Conservation (phyloP, 345 rosid species). For the Linum tenue region DNA sequence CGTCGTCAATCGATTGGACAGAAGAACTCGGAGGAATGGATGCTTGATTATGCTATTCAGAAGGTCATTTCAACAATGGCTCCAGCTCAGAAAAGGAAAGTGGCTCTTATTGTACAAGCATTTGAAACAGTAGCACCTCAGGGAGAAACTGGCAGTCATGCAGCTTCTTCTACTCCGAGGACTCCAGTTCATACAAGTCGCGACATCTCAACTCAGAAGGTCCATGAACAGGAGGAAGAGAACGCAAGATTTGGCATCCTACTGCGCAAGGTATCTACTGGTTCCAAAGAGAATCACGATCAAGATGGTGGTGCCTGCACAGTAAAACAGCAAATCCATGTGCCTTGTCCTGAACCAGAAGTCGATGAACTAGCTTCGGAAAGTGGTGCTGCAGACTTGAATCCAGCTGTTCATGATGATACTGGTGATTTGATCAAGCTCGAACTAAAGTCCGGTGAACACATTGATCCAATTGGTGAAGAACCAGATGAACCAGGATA, state of each 20-base stretch:
- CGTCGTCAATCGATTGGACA: not conserved
- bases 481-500: no score
- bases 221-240: slow-evolving; percentile 8
- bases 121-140: slow-evolving; percentile 15
- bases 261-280: slow-evolving; percentile 13
- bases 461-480: slow-evolving; percentile 1
- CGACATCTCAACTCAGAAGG: slow-evolving; percentile 1
- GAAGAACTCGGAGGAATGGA: slow-evolving; percentile 9
- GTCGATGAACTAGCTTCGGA: no score
- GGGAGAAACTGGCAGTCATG: slow-evolving; percentile 25
- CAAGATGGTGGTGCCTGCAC: slow-evolving; percentile 4
- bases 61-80: slow-evolving; percentile 5
- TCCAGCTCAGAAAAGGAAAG: slow-evolving; percentile 12
- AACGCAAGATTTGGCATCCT: slow-evolving; percentile 11
- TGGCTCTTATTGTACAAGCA: slow-evolving; percentile 8
- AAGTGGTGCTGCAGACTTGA: no score
- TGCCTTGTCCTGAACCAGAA: no score
- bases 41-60: slow-evolving; percentile 11
- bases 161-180: slow-evolving; percentile 25
- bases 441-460: slow-evolving; percentile 1
- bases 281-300: slow-evolving; percentile 8
- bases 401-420: not conserved
- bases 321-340: no score
- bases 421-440: slow-evolving; percentile 5
- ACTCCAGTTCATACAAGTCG: slow-evolving; percentile 16